Evolutionary conservation across 805 yeast genomes (phyloP), one percentile per base, ranked within the genome.

Genomic region (Metschnikowia proteae): DNA sequence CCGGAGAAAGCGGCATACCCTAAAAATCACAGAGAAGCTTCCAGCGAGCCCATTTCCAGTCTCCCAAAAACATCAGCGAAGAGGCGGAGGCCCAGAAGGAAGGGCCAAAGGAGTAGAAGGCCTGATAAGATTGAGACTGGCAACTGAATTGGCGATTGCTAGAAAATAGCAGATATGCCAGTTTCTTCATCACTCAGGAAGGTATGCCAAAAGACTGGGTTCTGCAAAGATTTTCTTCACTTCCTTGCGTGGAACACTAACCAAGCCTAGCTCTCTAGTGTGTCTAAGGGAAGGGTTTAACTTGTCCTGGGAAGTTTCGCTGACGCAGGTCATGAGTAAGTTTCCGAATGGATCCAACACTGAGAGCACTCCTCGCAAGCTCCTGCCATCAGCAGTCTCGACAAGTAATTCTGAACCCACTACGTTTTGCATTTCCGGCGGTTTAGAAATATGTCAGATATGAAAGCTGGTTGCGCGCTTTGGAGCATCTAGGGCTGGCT

Each of bases 331-430:
- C 42, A 73, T 45, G 9, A 73, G 58, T 40, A 73, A 48, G 52
- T 73, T 71, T 3, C 78, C 78, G 57, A 70, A 73, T 1, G 75
- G 75, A 50, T 73, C 78, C 11, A 72, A 64, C 1, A 65, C 75
- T 0, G 74, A 64, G 41, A 73, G 59, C 2, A 66, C 52, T 1
- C 78, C 78, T 17, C 66, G 70, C n/a, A 73, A 50, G 4, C 58
- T 52, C 25, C 76, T 53, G 7, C 60, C 51, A 48, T 73, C 75
- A 1, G 51, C 53, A 32, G 70, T 56, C 17, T 54, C 50, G 13
- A 73, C 49, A 26, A 59, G 56, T 32, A 73, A 53, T 34, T 49
- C 59, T 27, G 62, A 40, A 11, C 76, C 76, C 29, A 72, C 66
- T 50, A 60, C 69, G 45, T 50, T 26, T 30, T 45, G 45, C 45